phyloP scores from a whole-genome alignment of 177 flowering plant genomes.

The Vitis hybrid region DNA sequence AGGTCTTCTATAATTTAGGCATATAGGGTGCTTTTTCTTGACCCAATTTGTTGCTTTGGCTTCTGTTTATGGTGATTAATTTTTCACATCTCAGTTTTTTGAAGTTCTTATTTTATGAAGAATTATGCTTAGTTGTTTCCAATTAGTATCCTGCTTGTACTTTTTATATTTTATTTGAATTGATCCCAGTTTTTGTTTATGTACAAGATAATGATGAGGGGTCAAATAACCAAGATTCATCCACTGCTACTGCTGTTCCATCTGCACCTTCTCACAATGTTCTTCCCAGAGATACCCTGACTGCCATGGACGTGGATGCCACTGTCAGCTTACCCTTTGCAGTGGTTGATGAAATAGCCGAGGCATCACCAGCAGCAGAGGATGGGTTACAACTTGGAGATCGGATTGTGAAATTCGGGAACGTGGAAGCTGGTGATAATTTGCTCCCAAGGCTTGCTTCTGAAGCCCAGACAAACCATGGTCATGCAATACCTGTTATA shows the following conservation, averaged over 20 bases:
- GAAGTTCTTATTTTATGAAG: not conserved
- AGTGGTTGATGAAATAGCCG: conserved; percentile 85
- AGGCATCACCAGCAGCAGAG: conserved; percentile 89
- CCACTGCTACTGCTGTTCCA: conserved; percentile 13
- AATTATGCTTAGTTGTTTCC: not conserved
- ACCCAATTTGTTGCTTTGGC: no score
- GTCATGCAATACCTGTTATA: conserved; percentile 42
- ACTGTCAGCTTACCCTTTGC: conserved; percentile 67
- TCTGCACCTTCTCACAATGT: conserved; percentile 25
- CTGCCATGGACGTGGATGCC: conserved; percentile 52
- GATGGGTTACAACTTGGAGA: conserved; percentile 98
- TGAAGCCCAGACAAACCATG: conserved; percentile 73
- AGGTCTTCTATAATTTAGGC: no score
- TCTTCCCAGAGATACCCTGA: conserved; percentile 24
- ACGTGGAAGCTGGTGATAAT: conserved; percentile 74
- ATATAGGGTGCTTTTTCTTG: no score
- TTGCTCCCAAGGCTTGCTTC: conserved; percentile 69
- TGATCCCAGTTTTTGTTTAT: conserved; percentile 9
- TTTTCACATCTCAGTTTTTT: no score
- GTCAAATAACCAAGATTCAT: conserved; percentile 24
- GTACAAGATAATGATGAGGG: conserved; percentile 28
- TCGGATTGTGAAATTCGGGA: conserved; percentile 86
- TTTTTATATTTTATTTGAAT: not conserved
- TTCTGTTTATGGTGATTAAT: no score
- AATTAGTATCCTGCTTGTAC: not conserved